Base-by-base conservation (phyloP, 75 land plant genomes). In the Picea glauca region DNA sequence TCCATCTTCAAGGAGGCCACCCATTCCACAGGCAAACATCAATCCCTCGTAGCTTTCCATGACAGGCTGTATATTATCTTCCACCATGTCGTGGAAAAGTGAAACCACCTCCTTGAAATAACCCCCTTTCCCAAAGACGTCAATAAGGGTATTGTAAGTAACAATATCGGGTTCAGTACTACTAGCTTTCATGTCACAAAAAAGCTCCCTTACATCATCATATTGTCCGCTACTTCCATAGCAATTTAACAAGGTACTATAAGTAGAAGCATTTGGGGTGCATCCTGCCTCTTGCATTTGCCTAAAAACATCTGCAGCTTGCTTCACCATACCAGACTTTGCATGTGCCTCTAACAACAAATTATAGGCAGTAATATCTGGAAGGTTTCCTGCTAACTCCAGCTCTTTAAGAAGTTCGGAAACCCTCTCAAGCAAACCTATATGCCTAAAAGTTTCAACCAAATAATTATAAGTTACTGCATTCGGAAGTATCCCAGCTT, bases 211-310 rank as follows among this genome's bases (percentile, higher is more conserved):
- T 12, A 92, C 99, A 58, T 91, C 93, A 75, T 98, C 98, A 83
- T 90, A 98, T 56, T 86, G 87, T 38, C 96, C 96, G 76, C 84
- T 74, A 59, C 75, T 90, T 50, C 99, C 99, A 85, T 91, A 95
- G 64, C 90, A 90, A 75, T 88, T 87, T 64, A 95, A 83, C 80
- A 98, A 80, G 46, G 90, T 89, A 74, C 93, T 91, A 67, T 95
- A 98, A 1, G 98, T 95, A 15, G 80, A 73, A 1, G 95, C 94
- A 83, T 93, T 95, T 3, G 98, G 96, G 62, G 80, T 40, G 76
- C 98, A 95, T 3, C 98, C 96, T 6, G 91, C 96, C 12, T 76
- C 78, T 80, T 93, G 93, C 99, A 98, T 98, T 77, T 92, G 93
- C 76, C 91, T 85, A 79, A 95, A 96, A 31, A 95, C 98, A 35